A percentile compares a stretch with the other conserved stretches of the same genome.
These are phyloP conservation scores for Ambrosia artemisiifolia DNA, from an alignment of 129 eudicot genomes.

Conservation along the genomic window DNA sequence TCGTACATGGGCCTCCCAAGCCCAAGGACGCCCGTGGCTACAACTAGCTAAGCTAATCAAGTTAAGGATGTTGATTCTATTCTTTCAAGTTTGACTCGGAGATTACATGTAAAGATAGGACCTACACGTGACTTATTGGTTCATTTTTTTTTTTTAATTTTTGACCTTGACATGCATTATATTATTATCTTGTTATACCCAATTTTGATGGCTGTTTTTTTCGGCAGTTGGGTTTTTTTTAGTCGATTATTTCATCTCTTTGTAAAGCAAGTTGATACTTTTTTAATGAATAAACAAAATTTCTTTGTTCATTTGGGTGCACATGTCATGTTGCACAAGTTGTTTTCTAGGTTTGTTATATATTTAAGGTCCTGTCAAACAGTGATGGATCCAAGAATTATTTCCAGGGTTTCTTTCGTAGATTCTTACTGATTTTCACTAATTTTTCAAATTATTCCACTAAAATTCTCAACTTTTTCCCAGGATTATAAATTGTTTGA, in stretches of 20 bases:
- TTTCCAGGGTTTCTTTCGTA: no score
- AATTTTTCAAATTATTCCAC: no score
- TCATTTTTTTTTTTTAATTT: slow-evolving; percentile 2
- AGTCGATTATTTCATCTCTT: slow-evolving; percentile 16
- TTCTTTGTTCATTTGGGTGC: neutral
- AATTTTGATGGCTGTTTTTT: neutral
- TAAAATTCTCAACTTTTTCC: no score
- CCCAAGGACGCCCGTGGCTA: slow-evolving; percentile 69
- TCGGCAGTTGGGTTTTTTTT: slow-evolving; percentile 19
- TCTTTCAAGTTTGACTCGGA: no score
- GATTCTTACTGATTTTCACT: no score
- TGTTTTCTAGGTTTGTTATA: no score
- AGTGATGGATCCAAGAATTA: no score
- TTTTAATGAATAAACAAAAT: slow-evolving; percentile 7
- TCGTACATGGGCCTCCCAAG: slow-evolving; percentile 89
- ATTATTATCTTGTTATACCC: neutral
- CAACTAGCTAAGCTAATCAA: slow-evolving; percentile 36
- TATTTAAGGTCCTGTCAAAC: no score
- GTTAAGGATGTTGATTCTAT: neutral
- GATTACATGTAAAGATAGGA: neutral
- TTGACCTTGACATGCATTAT: neutral
- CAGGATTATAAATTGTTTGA: no score
- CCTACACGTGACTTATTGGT: slow-evolving; percentile 15
- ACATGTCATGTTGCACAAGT: neutral
- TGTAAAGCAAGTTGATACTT: slow-evolving; percentile 18